Evolutionary conservation across 768 basidiomycete genomes (phyloP), one percentile per base, ranked within the genome.

Genomic region (Boletus eberwhitei): DNA sequence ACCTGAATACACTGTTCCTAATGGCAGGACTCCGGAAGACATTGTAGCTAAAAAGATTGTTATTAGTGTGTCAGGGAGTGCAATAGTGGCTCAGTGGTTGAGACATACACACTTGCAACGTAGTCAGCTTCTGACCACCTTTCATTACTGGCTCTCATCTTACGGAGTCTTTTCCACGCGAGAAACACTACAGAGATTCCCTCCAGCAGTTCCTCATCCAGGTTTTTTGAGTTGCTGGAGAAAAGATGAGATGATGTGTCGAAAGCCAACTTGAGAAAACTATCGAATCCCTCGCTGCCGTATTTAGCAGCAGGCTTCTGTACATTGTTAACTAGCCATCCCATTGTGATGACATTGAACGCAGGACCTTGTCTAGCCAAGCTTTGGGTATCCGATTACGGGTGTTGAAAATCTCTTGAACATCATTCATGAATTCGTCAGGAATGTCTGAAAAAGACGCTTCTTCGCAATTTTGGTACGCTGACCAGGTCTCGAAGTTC

Each of bases 61-160:
- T 7, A 47, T 24, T 12, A 17, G 14, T 34, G 8, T 11, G 31
- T 53, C 35, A 38, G 24, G 31, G 12, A 43, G 40, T 24, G n/a
- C 39, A 42, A 41, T 6, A 21, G 21, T 14, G 8, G 26, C 35
- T 34, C 12, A 19, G 2, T 29, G 5, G 29, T 9, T 29, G 12
- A 48, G 52, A 66, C 79, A 46, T 64, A 84, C 79, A 83, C 80
- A 47, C 78, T 79, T n/a, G 76, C 74, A 16, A 74, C 79, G 53
- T 74, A 81, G 56, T 82, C 82, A 1, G 81, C 79, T 58, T 84
- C 82, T 3, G 78, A 80, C 69, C 74, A 77, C 60, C 72, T 80
- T 49, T 79, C 76, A 19, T 73, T 73, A 6, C 74, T 73, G 6
- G 64, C 64, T n/a, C 66, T 73, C 78, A 82, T 80, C 51, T 64